These are phyloP conservation scores for Umbelopsis sp. DNA, from an alignment of 371 early-diverging fungal species.

Conservation along the genomic window DNA sequence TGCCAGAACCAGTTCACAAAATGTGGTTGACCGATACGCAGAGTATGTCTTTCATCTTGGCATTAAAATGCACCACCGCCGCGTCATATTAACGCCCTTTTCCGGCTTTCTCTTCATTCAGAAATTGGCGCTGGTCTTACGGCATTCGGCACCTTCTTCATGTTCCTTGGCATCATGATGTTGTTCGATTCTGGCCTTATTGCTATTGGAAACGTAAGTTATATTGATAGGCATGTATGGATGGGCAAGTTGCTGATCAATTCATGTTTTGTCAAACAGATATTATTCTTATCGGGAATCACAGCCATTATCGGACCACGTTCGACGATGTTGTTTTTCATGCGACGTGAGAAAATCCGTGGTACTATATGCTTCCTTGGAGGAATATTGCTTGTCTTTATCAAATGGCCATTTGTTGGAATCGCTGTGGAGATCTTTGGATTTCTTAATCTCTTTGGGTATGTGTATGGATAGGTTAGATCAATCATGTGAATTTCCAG, in stretches of 20 bases:
- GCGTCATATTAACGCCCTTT: neutral
- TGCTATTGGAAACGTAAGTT: constrained; percentile 88
- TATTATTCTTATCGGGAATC: constrained; percentile 84
- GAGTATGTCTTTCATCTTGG: constrained; percentile 48
- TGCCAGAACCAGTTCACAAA: neutral
- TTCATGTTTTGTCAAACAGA: constrained; percentile 46
- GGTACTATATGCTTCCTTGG: constrained; percentile 85
- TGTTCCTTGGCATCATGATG: constrained; percentile 83
- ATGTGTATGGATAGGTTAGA: constrained; percentile 20
- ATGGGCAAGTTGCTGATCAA: neutral
- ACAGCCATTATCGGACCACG: constrained; percentile 80
- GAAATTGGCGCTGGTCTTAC: constrained; percentile 93
- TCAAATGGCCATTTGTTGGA: constrained; percentile 82
- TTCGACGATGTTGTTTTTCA: constrained; percentile 81
- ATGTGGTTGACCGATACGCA: constrained; percentile 77
- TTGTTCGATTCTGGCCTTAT: constrained; percentile 91
- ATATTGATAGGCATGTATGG: neutral
- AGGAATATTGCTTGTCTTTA: constrained; percentile 82
- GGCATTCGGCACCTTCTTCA: constrained; percentile 86
- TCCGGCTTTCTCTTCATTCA: constrained; percentile 29
- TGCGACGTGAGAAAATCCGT: constrained; percentile 72
- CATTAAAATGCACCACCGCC: neutral
- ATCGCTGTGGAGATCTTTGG: constrained; percentile 85
- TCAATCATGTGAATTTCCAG: neutral
- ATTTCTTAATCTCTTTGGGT: constrained; percentile 93